Evolutionary conservation across 2,329 filamentous ascomycete genomes (phyloP).

Genomic region (Acrodontium crateriforme): DNA sequence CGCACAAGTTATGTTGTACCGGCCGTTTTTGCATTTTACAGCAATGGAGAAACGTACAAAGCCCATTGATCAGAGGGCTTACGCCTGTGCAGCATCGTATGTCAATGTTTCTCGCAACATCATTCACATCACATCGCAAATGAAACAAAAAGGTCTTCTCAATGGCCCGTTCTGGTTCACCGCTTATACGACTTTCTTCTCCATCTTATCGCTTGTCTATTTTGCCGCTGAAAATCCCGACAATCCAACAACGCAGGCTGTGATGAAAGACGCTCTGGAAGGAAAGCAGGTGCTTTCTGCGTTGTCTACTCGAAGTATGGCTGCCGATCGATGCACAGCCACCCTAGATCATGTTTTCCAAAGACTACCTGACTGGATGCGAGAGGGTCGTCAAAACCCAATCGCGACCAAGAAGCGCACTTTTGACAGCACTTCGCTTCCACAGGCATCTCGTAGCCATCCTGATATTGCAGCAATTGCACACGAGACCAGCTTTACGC

Average conservation of each 20-base stretch:
- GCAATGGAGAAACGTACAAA: slow-evolving; percentile 42
- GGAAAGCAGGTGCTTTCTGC: slow-evolving; percentile 71
- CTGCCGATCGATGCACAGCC: slow-evolving; percentile 71
- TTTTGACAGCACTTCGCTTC: slow-evolving; percentile 11
- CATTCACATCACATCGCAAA: slow-evolving; percentile 65
- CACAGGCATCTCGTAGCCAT: slow-evolving; percentile 14
- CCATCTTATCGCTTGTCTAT: slow-evolving; percentile 64
- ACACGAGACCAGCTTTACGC: slow-evolving; percentile 2
- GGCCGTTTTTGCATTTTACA: slow-evolving; percentile 73
- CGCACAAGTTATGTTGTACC: slow-evolving; percentile 69
- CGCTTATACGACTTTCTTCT: slow-evolving; percentile 72
- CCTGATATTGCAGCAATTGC: slow-evolving; percentile 12
- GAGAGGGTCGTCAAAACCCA: slow-evolving; percentile 32
- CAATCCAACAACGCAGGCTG: slow-evolving; percentile 59
- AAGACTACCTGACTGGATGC: slow-evolving; percentile 50
- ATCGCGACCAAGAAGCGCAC: slow-evolving; percentile 35
- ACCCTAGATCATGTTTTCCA: slow-evolving; percentile 73
- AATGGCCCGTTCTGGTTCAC: slow-evolving; percentile 79
- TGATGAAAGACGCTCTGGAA: slow-evolving; percentile 71
- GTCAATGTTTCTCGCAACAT: slow-evolving; percentile 58
- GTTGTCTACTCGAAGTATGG: slow-evolving; percentile 71
- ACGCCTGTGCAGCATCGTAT: slow-evolving; percentile 57
- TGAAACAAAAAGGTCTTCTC: slow-evolving; percentile 60
- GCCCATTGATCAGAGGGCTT: slow-evolving; percentile 59
- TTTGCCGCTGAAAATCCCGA: slow-evolving; percentile 70